Percentiles rank a stretch among this genome's conserved stretches.
Evolutionary conservation across 208 protist species (phyloP).

Genomic region (Wallacemonas rigidus): DNA sequence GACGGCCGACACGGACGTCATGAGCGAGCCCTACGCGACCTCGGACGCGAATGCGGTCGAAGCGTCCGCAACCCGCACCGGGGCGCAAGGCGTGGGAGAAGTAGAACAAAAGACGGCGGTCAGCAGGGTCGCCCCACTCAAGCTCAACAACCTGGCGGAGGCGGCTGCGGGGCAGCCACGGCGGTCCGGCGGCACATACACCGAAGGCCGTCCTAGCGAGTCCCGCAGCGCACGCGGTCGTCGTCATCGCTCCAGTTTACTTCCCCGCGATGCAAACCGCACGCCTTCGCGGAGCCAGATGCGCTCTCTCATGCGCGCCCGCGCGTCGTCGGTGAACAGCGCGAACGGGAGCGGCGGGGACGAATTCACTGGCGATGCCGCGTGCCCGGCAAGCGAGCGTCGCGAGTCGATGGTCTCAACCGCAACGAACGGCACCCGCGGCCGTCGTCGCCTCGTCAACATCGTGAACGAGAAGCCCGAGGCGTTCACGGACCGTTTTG

Average conservation of each 20-base stretch:
- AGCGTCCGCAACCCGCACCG: background rate
- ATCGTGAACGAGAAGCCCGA: background rate
- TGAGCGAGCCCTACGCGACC: no score
- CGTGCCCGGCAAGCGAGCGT: background rate
- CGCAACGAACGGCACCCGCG: conserved; percentile 8
- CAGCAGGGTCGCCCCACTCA: background rate
- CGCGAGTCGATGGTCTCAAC: conserved; percentile 11
- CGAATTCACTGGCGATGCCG: background rate
- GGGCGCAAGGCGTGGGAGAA: background rate
- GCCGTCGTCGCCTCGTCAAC: conserved; percentile 32
- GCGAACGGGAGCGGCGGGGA: conserved; percentile 13
- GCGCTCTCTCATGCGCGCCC: conserved; percentile 41
- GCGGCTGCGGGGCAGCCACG: conserved; percentile 2
- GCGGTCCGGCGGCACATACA: background rate
- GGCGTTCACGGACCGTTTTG: conserved; percentile 37
- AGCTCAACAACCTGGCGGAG: background rate
- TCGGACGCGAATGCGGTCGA: background rate
- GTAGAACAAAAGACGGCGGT: background rate
- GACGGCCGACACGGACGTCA: no score
- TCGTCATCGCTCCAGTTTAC: conserved; percentile 27
- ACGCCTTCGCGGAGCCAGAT: conserved; percentile 51
- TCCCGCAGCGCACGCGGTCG: conserved; percentile 20
- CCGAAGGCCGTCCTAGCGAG: background rate
- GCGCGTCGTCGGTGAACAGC: conserved; percentile 22
- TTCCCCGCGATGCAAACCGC: conserved; percentile 31